Percentiles rank a stretch among this genome's conserved stretches.
These are phyloP conservation scores for Dendrothele bispora DNA, from an alignment of 768 basidiomycete species.

Conservation along the genomic window DNA sequence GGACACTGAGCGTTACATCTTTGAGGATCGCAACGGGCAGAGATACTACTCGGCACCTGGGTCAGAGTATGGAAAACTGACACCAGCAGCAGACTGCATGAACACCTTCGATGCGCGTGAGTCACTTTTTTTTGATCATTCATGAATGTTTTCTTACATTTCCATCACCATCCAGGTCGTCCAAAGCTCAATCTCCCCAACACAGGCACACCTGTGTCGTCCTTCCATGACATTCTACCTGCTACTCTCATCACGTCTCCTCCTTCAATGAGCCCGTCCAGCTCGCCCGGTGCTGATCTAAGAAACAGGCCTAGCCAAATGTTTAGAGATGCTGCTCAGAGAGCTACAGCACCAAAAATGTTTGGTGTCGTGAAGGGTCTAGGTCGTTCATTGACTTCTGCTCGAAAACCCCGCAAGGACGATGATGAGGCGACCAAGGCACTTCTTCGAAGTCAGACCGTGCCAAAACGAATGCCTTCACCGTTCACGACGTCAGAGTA, in stretches of 20 bases:
- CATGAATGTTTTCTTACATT: neutral
- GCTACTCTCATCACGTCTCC: slow-evolving; percentile 43
- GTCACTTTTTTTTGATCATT: neutral
- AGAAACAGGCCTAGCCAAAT: slow-evolving; percentile 7
- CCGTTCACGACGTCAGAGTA: no score
- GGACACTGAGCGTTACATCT: slow-evolving; percentile 51
- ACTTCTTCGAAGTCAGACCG: no score
- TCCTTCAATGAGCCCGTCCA: slow-evolving; percentile 19
- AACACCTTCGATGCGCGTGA: neutral
- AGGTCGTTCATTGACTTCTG: slow-evolving; percentile 39
- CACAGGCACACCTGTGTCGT: slow-evolving; percentile 23
- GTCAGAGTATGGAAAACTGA: slow-evolving; percentile 43
- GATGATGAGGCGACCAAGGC: no score
- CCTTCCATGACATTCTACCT: slow-evolving; percentile 51
- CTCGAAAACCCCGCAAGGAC: no score
- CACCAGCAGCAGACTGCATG: slow-evolving; percentile 24
- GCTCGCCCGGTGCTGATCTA: neutral
- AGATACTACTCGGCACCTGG: slow-evolving; percentile 46
- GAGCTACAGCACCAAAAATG: slow-evolving; percentile 39
- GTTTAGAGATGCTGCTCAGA: slow-evolving; percentile 31
- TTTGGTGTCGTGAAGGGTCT: slow-evolving; percentile 34
- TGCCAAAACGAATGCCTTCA: no score
- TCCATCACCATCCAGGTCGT: neutral
- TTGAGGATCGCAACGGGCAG: slow-evolving; percentile 42
- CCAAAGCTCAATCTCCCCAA: neutral